Evolutionary conservation across 495 filamentous ascomycete genomes (phyloP), one percentile per base, ranked within the genome.

Genomic region (Peziza echinospora): DNA sequence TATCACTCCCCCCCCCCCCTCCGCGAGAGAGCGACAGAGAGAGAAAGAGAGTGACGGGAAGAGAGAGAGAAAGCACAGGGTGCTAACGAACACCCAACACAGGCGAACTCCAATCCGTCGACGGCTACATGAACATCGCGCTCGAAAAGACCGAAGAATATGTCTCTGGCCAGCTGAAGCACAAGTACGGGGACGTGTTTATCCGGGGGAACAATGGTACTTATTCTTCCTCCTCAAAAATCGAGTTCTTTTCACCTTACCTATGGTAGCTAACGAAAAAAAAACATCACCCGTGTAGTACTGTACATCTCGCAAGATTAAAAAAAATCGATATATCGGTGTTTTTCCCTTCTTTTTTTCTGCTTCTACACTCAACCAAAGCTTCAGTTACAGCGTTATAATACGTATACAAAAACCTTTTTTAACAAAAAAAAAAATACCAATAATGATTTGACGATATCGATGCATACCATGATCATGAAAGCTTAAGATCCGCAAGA

Each of bases 81-180:
- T 6, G n/a, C 43, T 50, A 21, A 42, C 5, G 19, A 40, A 16
- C 24, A 41, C 40, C 11, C 5, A 0, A 5, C 7, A 42, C 43
- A 93, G 86, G 86, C 28, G 81, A 91, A 56, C 70, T 93, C n/a
- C 84, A 93, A 55, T 92, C 84, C 0, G 85, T 96, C 39, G 89
- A 97, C 60, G 91, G 91, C 30, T 97, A 94, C 60, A 96, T 97
- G 89, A 96, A 97, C 62, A 91, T 97, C 52, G 84, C 89, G 17
- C 71, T 97, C 2, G 89, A 96, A 60, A 86, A 92, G 62, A 87
- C 84, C 0, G 78, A 84, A 50, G 91, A 97, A 64, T 84, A 76
- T 55, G 79, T 89, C 43, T 77, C 85, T 58, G 91, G 87, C 22
- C 74, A 73, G 48, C 71, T 83, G 58, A 72, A 75, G 51, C 71